phyloP scores from a whole-genome alignment of 2,329 filamentous ascomycete genomes.

The Arthrobotrys musiformis region DNA sequence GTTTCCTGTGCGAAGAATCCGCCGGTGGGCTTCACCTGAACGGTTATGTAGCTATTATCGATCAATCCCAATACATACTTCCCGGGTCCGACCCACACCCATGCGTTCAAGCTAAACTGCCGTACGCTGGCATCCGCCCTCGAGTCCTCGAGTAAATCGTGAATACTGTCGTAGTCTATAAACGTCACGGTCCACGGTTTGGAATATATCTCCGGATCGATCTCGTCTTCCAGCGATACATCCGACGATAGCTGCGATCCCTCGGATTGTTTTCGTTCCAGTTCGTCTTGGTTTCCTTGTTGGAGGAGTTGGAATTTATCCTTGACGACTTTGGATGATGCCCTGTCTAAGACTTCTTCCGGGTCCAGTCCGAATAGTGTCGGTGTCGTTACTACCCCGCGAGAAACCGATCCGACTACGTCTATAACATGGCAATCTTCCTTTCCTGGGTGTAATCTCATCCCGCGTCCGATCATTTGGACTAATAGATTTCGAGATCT shows the following conservation, averaged over 20 bases:
- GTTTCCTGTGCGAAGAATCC: slow-evolving; percentile 60
- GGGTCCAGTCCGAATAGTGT: slow-evolving; percentile 94
- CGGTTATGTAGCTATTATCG: slow-evolving; percentile 57
- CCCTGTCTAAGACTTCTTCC: slow-evolving; percentile 76
- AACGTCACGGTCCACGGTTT: slow-evolving; percentile 72
- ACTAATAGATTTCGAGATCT: slow-evolving; percentile 91
- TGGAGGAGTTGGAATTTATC: slow-evolving; percentile 65
- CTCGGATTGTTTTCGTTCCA: slow-evolving; percentile 21
- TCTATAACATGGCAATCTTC: slow-evolving; percentile 93
- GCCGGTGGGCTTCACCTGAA: slow-evolving; percentile 58
- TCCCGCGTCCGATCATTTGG: slow-evolving; percentile 96
- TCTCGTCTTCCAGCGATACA: not conserved
- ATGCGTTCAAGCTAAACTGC: slow-evolving; percentile 58
- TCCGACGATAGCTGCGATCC: not conserved
- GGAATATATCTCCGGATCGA: slow-evolving; percentile 40
- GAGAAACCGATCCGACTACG: slow-evolving; percentile 86
- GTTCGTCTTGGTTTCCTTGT: slow-evolving; percentile 61
- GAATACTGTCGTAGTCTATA: slow-evolving; percentile 90
- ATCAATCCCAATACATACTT: slow-evolving; percentile 64
- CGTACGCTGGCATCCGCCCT: slow-evolving; percentile 83
- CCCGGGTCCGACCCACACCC: slow-evolving; percentile 38
- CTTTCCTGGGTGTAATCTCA: slow-evolving; percentile 84
- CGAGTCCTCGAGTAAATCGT: slow-evolving; percentile 86
- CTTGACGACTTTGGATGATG: slow-evolving; percentile 72
- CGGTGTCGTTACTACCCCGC: slow-evolving; percentile 87